Evolutionary conservation across 768 basidiomycete species (phyloP).

Genomic region (Trametes villosa): DNA sequence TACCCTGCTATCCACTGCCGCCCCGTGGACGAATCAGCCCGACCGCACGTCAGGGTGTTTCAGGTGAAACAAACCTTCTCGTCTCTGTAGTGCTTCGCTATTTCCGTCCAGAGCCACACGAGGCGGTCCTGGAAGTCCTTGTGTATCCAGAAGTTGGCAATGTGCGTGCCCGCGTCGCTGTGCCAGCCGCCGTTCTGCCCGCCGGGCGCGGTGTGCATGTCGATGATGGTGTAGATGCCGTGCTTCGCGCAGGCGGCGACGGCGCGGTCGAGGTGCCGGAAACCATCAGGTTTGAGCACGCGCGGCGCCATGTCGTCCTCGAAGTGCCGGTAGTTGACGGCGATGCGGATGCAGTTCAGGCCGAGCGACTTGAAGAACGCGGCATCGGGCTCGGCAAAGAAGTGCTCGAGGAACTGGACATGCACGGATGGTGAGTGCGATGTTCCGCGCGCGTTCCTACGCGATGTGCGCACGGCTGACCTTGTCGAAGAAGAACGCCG

Average conservation of each 20-base stretch:
- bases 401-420: constrained; percentile 77
- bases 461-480: constrained; percentile 38
- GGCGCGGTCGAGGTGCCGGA: constrained; percentile 84
- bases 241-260: constrained; percentile 74
- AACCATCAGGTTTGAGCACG: constrained; percentile 72
- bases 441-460: not conserved
- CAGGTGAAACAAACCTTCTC: no score
- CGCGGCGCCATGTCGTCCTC: constrained; percentile 83
- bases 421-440: not conserved
- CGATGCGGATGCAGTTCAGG: constrained; percentile 78
- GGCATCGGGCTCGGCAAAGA: constrained; percentile 79
- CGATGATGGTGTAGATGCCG: constrained; percentile 80
- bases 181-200: constrained; percentile 85
- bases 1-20: constrained; percentile 82
- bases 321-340: constrained; percentile 78
- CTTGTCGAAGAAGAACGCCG: constrained; percentile 83
- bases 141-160: constrained; percentile 79
- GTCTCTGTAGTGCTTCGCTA: constrained; percentile 79
- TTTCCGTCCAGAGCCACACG: constrained; percentile 75
- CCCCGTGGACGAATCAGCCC: constrained; percentile 2
- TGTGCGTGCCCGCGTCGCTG: constrained; percentile 68
- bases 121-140: constrained; percentile 83
- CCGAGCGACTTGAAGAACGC: constrained; percentile 79
- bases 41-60: not conserved
- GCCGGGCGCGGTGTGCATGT: constrained; percentile 75